phyloP scores from a whole-genome alignment of 352 stramenopile species.

The Phytophthora citricola region DNA sequence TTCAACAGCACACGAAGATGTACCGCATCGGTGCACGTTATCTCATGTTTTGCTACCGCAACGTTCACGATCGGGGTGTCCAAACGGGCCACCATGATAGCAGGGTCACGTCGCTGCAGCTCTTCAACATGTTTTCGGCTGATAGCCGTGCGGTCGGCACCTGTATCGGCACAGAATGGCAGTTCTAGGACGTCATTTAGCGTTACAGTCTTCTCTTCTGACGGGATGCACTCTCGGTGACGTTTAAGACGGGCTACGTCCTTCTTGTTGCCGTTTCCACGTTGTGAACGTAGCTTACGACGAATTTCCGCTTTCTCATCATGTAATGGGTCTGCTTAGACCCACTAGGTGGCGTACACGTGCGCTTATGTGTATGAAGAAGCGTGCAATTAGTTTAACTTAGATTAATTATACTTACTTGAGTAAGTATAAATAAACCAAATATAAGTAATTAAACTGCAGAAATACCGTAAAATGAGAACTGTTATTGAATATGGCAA shows the following conservation, averaged over 20 bases:
- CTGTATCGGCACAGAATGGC: not conserved
- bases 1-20: not conserved
- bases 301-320: not conserved
- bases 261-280: not conserved
- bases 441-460: too few relatives aligned
- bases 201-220: not conserved
- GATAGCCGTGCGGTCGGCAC: not conserved
- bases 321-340: too few relatives aligned
- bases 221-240: not conserved
- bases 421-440: too few relatives aligned
- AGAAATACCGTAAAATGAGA: too few relatives aligned
- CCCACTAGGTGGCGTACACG: too few relatives aligned
- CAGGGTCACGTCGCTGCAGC: not conserved
- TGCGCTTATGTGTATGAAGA: too few relatives aligned
- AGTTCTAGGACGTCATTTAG: not conserved
- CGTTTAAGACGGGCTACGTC: not conserved
- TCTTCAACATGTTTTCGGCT: not conserved
- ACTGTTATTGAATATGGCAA: too few relatives aligned
- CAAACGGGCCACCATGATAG: not conserved
- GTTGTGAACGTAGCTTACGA: not conserved
- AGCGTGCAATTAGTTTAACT: too few relatives aligned
- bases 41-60: not conserved
- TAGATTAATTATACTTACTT: too few relatives aligned
- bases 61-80: not conserved
- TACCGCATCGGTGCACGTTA: not conserved